Base-by-base conservation (phyloP, 768 basidiomycete genomes). In the Albatrellus ellisii region DNA sequence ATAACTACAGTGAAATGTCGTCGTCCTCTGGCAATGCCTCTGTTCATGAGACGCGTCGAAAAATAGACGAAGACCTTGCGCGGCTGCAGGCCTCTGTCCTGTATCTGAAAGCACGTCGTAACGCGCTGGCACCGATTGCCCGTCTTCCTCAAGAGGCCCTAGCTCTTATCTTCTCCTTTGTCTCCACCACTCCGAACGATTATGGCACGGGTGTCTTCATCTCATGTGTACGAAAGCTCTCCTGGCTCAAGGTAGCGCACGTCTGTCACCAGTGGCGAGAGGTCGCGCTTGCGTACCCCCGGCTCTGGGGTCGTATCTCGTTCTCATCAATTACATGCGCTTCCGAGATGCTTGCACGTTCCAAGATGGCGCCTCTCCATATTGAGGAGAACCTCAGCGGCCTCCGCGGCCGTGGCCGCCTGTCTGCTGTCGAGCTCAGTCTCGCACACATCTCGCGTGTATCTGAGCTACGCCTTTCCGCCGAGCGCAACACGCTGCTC, bases 231-330 rank as follows among this genome's bases (percentile, higher is more conserved):
- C 22, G 11, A 20, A 5, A 2, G n/a, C 31, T 39, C 12, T 14
- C 4, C 7, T 48, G 47, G 47, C 25, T 48, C 26, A 8, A 22
- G 14, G 26, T 45, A 12, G 14, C 44, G 5, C 47, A 42, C n/a
- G 47, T 48, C 20, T 48, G 44, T 10, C 47, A 17, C 9, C 40
- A 14, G 28, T 48, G 47, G 47, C 47, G 44, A 11, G 40, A 48
- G 7, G 39, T 45, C 12, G 47, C 47, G 17, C 41, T 48, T 22
- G n/a, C 26, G 8, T 26, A 42, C 15, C 44, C 40, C 22, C 27
- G 31, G 12, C 25, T 48, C 21, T 48, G 44, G 44, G 39, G 39
- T 21, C 26, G 37, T 20, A 17, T 48, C 26, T 15, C 41, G 7
- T 42, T 48, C 26, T 26, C 36, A 11, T 42, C 26, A 1, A 4